These are phyloP conservation scores for Aspergillus cejpii DNA, from an alignment of 2,329 filamentous ascomycete genomes.

Conservation along the genomic window DNA sequence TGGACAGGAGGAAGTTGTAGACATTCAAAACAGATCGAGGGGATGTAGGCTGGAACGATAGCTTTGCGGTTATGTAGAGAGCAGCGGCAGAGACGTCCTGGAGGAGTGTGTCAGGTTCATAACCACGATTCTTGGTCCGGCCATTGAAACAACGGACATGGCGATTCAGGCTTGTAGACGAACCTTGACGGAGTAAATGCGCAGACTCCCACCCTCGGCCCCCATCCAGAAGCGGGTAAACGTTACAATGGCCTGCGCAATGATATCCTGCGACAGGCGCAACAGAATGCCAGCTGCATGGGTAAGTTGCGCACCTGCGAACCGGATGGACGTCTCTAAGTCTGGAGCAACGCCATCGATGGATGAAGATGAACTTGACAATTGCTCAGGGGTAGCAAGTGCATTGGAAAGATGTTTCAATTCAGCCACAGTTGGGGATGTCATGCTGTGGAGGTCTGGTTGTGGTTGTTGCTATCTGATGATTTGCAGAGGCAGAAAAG, in stretches of 20 bases:
- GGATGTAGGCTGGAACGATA: constrained; percentile 68
- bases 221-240: constrained; percentile 73
- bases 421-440: constrained; percentile 20
- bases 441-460: constrained; percentile 15
- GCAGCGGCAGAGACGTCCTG: constrained; percentile 76
- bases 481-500: not conserved
- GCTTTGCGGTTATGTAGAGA: constrained; percentile 75
- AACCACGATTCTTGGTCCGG: not conserved
- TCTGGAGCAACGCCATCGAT: constrained; percentile 40
- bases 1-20: constrained; percentile 70
- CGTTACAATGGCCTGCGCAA: constrained; percentile 76
- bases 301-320: constrained; percentile 41
- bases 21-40: constrained; percentile 77
- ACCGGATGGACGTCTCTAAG: constrained; percentile 41
- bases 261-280: constrained; percentile 74
- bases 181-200: constrained; percentile 41
- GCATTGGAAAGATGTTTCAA: constrained; percentile 41
- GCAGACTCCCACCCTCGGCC: constrained; percentile 40
- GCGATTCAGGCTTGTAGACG: not conserved
- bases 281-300: constrained; percentile 59
- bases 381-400: constrained; percentile 41
- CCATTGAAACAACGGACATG: not conserved
- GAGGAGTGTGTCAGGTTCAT: not conserved
- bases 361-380: constrained; percentile 40
- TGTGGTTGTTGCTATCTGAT: constrained; percentile 8